Conservation (phyloP, 2,329 filamentous ascomycete species). For the Fusarium sp. region DNA sequence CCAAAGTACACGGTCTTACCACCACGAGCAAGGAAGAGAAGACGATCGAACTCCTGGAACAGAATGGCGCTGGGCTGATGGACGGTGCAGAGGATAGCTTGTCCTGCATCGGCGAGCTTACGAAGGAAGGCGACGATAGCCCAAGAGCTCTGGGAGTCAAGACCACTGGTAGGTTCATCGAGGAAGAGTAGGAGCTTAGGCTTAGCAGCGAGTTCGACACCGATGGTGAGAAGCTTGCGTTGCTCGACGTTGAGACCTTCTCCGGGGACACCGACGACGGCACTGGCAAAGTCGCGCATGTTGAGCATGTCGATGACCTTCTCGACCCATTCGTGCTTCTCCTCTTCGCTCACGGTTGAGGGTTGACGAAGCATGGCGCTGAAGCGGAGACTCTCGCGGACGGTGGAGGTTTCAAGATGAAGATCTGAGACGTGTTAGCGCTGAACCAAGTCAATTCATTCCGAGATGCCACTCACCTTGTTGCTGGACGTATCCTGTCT, state of each 20-base stretch:
- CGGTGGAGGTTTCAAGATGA: constrained; percentile 65
- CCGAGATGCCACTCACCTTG: constrained; percentile 55
- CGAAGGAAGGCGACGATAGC: constrained; percentile 71
- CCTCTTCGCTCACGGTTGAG: constrained; percentile 60
- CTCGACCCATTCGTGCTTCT: constrained; percentile 71
- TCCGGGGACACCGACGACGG: constrained; percentile 71
- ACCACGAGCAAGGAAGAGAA: constrained; percentile 72
- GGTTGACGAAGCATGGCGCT: constrained; percentile 69
- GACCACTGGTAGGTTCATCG: constrained; percentile 69
- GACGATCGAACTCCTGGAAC: constrained; percentile 67
- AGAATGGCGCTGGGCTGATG: constrained; percentile 65
- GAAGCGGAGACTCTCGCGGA: constrained; percentile 65
- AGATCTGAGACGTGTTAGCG: constrained; percentile 54
- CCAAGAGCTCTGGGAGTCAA: constrained; percentile 73
- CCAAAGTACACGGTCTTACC: constrained; percentile 77
- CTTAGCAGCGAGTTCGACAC: constrained; percentile 67
- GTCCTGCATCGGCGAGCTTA: constrained; percentile 66
- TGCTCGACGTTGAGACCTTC: constrained; percentile 71
- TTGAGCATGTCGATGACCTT: constrained; percentile 73
- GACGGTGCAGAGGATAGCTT: constrained; percentile 65
- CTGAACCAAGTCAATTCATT: accelerated
- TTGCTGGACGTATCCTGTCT: constrained; percentile 75
- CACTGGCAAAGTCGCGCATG: constrained; percentile 74
- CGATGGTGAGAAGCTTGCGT: constrained; percentile 70
- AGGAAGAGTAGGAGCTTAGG: constrained; percentile 69